These are phyloP conservation scores for Alopecurus myosuroides DNA, from an alignment of 176 grass and related monocot genomes.

Conservation along the genomic window DNA sequence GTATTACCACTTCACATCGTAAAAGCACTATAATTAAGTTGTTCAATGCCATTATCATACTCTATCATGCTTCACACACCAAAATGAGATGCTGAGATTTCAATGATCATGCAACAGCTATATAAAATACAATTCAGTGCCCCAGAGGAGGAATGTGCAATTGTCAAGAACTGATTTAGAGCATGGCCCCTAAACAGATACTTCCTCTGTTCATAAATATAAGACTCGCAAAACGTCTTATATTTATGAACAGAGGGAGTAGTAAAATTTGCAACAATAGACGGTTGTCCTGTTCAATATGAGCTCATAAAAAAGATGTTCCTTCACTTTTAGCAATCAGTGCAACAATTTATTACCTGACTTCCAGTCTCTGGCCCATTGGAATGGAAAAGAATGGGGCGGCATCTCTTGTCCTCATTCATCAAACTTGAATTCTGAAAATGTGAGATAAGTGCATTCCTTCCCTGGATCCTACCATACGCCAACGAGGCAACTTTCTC, in stretches of 20 bases:
- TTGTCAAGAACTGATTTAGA: neutral
- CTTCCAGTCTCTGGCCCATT: slow-evolving; percentile 40
- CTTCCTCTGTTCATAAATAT: no score
- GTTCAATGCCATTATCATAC: neutral
- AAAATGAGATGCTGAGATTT: neutral
- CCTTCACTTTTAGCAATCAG: neutral
- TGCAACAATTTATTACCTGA: slow-evolving; percentile 38
- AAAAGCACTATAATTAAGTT: neutral
- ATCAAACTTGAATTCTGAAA: slow-evolving; percentile 98
- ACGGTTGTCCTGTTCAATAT: neutral
- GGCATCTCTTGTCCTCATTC: slow-evolving; percentile 98
- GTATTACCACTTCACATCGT: neutral
- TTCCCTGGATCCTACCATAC: slow-evolving; percentile 98
- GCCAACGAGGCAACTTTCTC: slow-evolving; percentile 97
- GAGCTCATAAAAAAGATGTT: neutral
- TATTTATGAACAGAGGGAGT: no score
- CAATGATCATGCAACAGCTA: neutral
- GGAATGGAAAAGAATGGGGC: slow-evolving; percentile 93
- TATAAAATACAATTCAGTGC: neutral
- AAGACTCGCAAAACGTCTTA: no score
- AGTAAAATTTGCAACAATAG: neutral
- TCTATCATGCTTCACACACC: neutral
- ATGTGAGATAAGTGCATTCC: no score
- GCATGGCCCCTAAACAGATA: neutral
- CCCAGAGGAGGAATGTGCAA: neutral